Evolutionary conservation across 345 rosid species (phyloP).

Genomic region (Angophora floribunda): DNA sequence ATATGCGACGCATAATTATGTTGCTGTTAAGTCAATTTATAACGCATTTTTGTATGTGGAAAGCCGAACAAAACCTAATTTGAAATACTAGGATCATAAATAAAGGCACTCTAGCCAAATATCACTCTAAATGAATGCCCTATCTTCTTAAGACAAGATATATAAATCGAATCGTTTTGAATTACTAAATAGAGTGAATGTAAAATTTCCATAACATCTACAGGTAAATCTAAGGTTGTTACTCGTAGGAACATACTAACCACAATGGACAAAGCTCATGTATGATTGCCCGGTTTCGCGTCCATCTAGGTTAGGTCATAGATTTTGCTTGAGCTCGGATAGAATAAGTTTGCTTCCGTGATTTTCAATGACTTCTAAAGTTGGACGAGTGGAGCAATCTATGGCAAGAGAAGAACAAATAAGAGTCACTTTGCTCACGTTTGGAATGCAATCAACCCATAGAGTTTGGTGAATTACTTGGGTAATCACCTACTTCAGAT

Average conservation of each 20-base stretch:
- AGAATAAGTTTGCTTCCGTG: not conserved
- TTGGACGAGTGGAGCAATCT: not conserved
- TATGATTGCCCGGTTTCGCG: not conserved
- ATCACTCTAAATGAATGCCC: not conserved
- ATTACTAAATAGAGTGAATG: not conserved
- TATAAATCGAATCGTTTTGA: not conserved
- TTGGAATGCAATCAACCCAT: too few species aligned
- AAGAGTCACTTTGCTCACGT: too few species aligned
- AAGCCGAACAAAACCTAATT: not conserved
- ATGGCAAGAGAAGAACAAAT: too few species aligned
- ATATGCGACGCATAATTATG: not conserved
- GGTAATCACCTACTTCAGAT: too few species aligned
- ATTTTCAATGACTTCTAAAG: not conserved
- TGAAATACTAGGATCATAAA: not conserved
- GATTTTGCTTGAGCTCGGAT: accelerated
- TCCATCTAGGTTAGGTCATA: not conserved
- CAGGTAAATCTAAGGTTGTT: accelerated
- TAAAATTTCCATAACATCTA: not conserved
- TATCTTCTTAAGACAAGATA: not conserved
- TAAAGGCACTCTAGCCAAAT: not conserved
- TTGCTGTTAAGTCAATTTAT: not conserved
- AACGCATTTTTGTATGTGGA: not conserved
- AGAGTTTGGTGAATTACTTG: too few species aligned
- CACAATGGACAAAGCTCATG: not conserved
- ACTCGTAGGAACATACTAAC: not conserved